Base-by-base conservation (phyloP, 257 asterid species). In the Scutellaria barbata region DNA sequence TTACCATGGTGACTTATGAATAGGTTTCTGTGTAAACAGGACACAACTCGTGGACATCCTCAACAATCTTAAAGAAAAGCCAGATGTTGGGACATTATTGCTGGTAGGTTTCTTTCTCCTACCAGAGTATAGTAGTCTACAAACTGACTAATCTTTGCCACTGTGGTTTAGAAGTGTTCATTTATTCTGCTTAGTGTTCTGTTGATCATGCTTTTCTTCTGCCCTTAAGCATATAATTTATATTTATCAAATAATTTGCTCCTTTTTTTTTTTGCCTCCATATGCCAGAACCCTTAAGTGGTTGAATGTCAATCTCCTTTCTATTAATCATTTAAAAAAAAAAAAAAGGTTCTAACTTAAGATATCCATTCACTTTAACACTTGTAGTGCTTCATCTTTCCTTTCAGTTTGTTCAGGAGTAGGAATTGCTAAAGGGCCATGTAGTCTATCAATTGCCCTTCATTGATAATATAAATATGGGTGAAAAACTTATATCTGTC, bases 31-130 rank as follows among this genome's bases (percentile, higher is more conserved):
- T 72, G 22, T 70, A 74, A 59, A 18, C 84, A 85, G 90, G 84
- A 80, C 85, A 40, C 99, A 94, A 77, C 88, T 94, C 14, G 87
- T 80, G 80, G 96, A 94, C 76, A 89, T 94, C 83, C 93, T 94
- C 83, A 89, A 83, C 78, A 89, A 84, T 85, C 87, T 92, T 72
- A 94, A 84, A 81, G 99, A 94, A 76, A 94, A 92, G 81, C 99
- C 99, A 47, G 99, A 94, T 79, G 99, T 94, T 75, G 96, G 92
- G 46, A 84, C 96, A 55, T 65, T 94, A 69, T 84, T 94, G 80
- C 42, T 79, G 87, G 99, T 94, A 79, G 81, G 83, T 68, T 59
- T 47, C 46, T 43, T 63, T 63, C 11, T 54, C 14, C 8, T 62
- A 41, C 41, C 64, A 57, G 71, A 42, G 33, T 72, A 41, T 75